A percentile compares a stretch with the other conserved stretches of the same genome.
Conservation (phyloP, 257 asterid species). For the Gynochthodes officinalis region DNA sequence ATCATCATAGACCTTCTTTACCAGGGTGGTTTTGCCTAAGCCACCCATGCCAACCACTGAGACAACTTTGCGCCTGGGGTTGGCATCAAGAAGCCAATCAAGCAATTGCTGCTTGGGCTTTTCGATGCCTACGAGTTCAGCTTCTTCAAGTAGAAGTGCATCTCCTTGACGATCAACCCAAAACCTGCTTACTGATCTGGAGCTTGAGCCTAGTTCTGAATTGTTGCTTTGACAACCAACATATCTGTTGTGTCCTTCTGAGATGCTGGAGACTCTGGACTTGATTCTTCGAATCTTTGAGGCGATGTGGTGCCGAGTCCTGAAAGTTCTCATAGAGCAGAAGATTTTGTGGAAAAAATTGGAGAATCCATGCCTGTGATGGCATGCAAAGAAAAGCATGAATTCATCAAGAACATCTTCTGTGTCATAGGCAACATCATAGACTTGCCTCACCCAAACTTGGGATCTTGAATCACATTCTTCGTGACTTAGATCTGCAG, state of each 20-base stretch:
- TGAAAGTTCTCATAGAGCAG: neutral
- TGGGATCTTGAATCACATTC: no score
- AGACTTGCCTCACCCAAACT: no score
- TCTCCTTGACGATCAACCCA: conserved; percentile 22
- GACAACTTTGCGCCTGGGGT: neutral
- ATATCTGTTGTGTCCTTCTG: conserved; percentile 27
- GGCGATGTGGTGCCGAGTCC: conserved; percentile 11
- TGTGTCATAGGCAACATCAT: conserved; percentile 17
- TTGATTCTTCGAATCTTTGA: conserved; percentile 21
- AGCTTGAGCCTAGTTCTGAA: neutral
- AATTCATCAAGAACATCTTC: conserved; percentile 30
- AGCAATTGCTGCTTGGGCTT: neutral
- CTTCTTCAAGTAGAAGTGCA: conserved; percentile 30
- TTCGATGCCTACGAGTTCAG: conserved; percentile 33
- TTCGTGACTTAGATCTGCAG: no score
- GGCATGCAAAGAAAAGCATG: conserved; percentile 2
- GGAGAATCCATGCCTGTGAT: neutral
- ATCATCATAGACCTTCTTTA: conserved; percentile 2
- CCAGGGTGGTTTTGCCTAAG: conserved; percentile 4
- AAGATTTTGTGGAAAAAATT: conserved; percentile 9
- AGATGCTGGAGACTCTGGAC: conserved; percentile 6
- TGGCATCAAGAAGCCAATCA: neutral
- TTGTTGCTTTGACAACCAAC: no score
- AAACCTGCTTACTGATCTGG: neutral
- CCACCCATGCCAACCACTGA: conserved; percentile 4